These are phyloP conservation scores for Pythium utonaiense DNA, from an alignment of 352 stramenopile genomes.

Conservation along the genomic window DNA sequence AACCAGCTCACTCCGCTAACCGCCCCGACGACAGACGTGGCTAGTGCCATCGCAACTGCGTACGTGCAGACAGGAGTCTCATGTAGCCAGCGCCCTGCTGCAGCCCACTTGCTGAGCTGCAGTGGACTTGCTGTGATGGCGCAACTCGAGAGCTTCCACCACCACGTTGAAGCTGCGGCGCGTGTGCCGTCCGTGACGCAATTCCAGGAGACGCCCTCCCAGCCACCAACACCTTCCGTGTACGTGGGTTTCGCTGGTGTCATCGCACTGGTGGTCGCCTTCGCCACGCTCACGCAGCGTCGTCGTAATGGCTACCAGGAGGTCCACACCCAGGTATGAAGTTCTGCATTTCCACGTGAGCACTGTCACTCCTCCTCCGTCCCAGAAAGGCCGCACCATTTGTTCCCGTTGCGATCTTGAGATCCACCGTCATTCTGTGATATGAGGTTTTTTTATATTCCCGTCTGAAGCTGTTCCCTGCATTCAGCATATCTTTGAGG, in stretches of 20 bases:
- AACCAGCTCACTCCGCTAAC: background rate
- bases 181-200: too few relatives aligned
- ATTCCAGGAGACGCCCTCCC: background rate
- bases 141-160: conserved; percentile 18
- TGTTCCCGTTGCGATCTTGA: background rate
- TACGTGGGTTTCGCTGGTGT: background rate
- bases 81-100: background rate
- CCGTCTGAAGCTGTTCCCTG: background rate
- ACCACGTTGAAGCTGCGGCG: too few relatives aligned
- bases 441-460: background rate
- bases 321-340: background rate
- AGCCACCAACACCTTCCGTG: background rate
- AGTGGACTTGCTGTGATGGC: conserved; percentile 4
- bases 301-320: conserved; percentile 14
- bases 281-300: background rate
- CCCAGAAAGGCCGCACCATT: background rate
- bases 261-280: background rate
- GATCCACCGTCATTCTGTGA: conserved; percentile 5
- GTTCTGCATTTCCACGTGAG: background rate
- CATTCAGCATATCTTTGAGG: background rate
- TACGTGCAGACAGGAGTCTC: conserved; percentile 12
- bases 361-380: too few relatives aligned
- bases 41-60: conserved; percentile 4
- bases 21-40: background rate
- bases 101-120: background rate